These are phyloP conservation scores for Gossypium gossypioides DNA, from an alignment of 441 rosid genomes.

Conservation along the genomic window DNA sequence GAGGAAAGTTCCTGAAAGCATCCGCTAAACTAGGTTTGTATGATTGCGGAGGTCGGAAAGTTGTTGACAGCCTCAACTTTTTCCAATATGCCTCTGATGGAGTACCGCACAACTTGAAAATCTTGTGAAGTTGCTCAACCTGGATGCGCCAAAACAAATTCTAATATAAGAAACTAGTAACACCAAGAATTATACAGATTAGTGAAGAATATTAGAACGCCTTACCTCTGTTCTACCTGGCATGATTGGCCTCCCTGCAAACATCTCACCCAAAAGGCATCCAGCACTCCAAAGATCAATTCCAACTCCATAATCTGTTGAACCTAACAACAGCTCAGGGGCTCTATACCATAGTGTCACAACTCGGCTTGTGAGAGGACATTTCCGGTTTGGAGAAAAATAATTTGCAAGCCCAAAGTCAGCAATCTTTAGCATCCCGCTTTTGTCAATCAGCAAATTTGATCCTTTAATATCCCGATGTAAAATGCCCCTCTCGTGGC, in stretches of 20 bases:
- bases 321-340: conserved; percentile 64
- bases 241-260: conserved; percentile 54
- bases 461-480: conserved; percentile 53
- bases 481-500: conserved; percentile 44
- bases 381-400: conserved; percentile 27
- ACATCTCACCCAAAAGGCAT: conserved; percentile 74
- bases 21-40: conserved; percentile 36
- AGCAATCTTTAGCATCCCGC: conserved; percentile 41
- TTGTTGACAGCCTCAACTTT: conserved; percentile 41
- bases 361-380: conserved; percentile 66
- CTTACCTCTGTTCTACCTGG: conserved; percentile 69
- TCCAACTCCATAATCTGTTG: conserved; percentile 56
- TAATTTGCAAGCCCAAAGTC: conserved; percentile 54
- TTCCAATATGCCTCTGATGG: conserved; percentile 67
- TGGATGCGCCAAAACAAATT: conserved; percentile 3
- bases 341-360: conserved; percentile 86
- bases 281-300: conserved; percentile 89
- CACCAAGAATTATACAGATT: neutral
- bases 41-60: conserved; percentile 39
- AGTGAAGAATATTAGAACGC: neutral
- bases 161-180: neutral
- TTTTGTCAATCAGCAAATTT: conserved; percentile 41
- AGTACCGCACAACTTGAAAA: conserved; percentile 56
- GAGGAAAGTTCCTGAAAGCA: conserved; percentile 39
- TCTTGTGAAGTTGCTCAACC: conserved; percentile 65